These are phyloP conservation scores for Ophiostoma sp. DNA, from an alignment of 2,329 filamentous ascomycete genomes.

Conservation along the genomic window DNA sequence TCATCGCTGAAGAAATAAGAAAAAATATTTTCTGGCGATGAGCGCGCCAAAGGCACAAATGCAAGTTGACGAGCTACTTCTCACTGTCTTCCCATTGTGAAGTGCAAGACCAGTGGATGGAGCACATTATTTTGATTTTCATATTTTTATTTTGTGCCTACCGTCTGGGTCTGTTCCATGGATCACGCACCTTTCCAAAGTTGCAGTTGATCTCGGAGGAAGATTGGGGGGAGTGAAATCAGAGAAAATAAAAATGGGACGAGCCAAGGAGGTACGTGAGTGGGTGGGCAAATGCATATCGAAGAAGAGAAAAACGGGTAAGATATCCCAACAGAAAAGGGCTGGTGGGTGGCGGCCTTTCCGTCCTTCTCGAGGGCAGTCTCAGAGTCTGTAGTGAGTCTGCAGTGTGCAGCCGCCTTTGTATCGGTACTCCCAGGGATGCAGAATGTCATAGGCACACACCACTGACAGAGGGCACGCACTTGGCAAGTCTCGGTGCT, in stretches of 20 bases:
- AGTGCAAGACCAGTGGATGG: neutral
- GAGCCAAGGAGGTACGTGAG: neutral
- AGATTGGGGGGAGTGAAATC: neutral
- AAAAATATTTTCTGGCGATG: neutral
- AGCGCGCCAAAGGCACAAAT: neutral
- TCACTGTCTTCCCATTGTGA: neutral
- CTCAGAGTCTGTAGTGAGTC: too few relatives aligned
- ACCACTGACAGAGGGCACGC: neutral
- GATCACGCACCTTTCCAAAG: neutral
- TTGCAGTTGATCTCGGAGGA: conserved; percentile 21
- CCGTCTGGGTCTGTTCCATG: neutral
- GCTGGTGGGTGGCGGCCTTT: neutral
- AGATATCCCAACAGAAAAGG: conserved; percentile 5
- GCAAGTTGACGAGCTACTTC: neutral
- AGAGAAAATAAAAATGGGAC: neutral
- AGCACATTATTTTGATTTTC: neutral
- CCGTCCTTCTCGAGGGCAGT: neutral
- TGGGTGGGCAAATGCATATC: neutral
- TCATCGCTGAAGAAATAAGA: neutral
- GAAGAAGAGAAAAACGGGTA: neutral
- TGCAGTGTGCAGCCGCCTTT: neutral
- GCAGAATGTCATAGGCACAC: neutral
- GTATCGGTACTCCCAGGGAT: neutral
- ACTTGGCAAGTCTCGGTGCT: neutral
- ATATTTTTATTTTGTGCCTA: neutral